A percentile compares a stretch with the other conserved stretches of the same genome.
These are phyloP conservation scores for Furcasterigmium furcatum DNA, from an alignment of 2,329 filamentous ascomycete species.

Conservation along the genomic window DNA sequence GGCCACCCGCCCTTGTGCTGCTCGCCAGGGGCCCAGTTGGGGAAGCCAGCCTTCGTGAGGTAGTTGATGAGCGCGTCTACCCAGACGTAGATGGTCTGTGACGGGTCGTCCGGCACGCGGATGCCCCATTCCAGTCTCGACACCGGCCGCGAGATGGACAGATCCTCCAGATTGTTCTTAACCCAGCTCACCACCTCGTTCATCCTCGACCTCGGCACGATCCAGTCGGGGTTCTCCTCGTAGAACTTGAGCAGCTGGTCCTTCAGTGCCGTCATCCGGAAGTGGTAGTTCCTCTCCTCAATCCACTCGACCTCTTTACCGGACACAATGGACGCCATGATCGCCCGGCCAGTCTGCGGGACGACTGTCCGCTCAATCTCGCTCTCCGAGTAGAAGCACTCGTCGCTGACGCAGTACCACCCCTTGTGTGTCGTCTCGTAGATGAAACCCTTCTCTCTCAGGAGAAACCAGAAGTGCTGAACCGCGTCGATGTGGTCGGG, in stretches of 20 bases:
- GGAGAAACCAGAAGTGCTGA: slow-evolving; percentile 81
- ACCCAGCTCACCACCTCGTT: slow-evolving; percentile 78
- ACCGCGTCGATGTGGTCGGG: slow-evolving; percentile 78
- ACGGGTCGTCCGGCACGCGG: slow-evolving; percentile 76
- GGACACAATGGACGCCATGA: slow-evolving; percentile 81
- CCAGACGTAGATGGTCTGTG: slow-evolving; percentile 97
- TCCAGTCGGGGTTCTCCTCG: slow-evolving; percentile 70
- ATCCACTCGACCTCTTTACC: slow-evolving; percentile 94
- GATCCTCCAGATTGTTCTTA: slow-evolving; percentile 72
- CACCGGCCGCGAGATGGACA: slow-evolving; percentile 82
- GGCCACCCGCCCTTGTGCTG: slow-evolving; percentile 74
- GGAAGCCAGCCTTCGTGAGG: slow-evolving; percentile 82
- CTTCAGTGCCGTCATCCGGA: slow-evolving; percentile 79
- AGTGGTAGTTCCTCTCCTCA: slow-evolving; percentile 92
- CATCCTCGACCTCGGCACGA: slow-evolving; percentile 71
- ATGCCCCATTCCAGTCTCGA: slow-evolving; percentile 85
- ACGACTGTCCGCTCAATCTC: slow-evolving; percentile 72
- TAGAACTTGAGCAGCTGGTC: slow-evolving; percentile 81
- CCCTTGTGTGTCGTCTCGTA: slow-evolving; percentile 86
- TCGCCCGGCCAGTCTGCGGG: slow-evolving; percentile 76
- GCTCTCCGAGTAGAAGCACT: slow-evolving; percentile 87
- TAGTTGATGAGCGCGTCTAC: slow-evolving; percentile 91
- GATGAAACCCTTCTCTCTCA: slow-evolving; percentile 73
- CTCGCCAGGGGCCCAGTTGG: slow-evolving; percentile 63
- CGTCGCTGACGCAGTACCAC: slow-evolving; percentile 96